These are phyloP conservation scores for Irpex rosettiformis DNA, from an alignment of 1,284 basidiomycete species.

Conservation along the genomic window DNA sequence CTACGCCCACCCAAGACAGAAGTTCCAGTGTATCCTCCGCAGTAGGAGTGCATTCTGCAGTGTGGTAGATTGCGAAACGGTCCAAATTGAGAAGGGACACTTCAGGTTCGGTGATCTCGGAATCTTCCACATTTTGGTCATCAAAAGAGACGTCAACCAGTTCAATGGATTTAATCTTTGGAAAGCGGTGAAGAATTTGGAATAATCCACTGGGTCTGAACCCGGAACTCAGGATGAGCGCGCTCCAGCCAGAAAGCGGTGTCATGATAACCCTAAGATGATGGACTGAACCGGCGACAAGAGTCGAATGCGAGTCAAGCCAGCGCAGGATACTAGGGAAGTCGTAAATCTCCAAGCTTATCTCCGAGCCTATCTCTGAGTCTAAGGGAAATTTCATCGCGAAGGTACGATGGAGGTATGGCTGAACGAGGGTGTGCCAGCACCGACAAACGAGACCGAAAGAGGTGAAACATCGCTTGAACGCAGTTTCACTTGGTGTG, in stretches of 20 bases:
- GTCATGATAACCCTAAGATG: not conserved
- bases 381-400: not conserved
- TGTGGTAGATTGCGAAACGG: not conserved
- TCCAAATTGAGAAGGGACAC: not conserved
- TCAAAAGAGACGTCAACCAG: not conserved
- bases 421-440: not conserved
- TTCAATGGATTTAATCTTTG: not conserved
- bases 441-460: not conserved
- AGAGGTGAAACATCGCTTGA: not conserved
- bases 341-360: not conserved
- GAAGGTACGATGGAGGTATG: not conserved
- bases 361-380: not conserved
- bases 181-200: not conserved
- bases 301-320: not conserved
- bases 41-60: not conserved
- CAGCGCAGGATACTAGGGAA: not conserved
- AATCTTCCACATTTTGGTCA: not conserved
- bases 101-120: too few relatives aligned
- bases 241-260: not conserved
- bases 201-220: not conserved
- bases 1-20: not conserved
- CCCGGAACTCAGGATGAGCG: not conserved
- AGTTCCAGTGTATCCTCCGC: not conserved
- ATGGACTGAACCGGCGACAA: not conserved
- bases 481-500: not conserved